A percentile compares a stretch with the other conserved stretches of the same genome.
These are phyloP conservation scores for Incumbomyces lentus DNA, from an alignment of 2,329 filamentous ascomycete genomes.

Conservation along the genomic window DNA sequence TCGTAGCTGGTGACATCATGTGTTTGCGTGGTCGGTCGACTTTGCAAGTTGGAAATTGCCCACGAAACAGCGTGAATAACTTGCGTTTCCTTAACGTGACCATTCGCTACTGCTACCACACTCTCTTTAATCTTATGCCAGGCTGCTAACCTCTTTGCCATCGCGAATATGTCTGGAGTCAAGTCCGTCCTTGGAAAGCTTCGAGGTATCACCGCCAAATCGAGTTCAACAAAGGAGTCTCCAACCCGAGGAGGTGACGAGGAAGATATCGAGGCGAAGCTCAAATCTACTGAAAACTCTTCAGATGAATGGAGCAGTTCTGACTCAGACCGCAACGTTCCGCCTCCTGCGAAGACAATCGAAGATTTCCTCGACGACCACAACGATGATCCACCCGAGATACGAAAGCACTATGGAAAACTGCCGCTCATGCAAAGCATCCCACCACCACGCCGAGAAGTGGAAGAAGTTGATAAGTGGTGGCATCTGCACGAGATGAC, in stretches of 20 bases:
- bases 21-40: too few species aligned
- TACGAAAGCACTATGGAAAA: slow-evolving; percentile 12
- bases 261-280: slow-evolving; percentile 2
- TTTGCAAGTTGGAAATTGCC: too few species aligned
- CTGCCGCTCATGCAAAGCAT: slow-evolving; percentile 15
- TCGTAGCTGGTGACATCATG: neutral
- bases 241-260: slow-evolving; percentile 5
- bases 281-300: neutral
- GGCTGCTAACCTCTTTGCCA: too few species aligned
- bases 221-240: neutral
- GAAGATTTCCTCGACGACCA: slow-evolving; percentile 13
- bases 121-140: too few species aligned
- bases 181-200: neutral
- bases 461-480: slow-evolving; percentile 7
- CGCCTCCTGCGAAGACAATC: slow-evolving; percentile 6
- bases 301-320: slow-evolving; percentile 1
- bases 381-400: slow-evolving; percentile 15
- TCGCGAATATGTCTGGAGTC: slow-evolving; percentile 3
- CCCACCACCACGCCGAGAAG: slow-evolving; percentile 2
- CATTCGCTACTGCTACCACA: too few species aligned
- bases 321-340: neutral
- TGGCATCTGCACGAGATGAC: slow-evolving; percentile 9
- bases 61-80: too few species aligned
- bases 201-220: neutral
- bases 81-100: too few species aligned